Base-by-base conservation (phyloP, 2,329 filamentous ascomycete species). In the Thielaviopsis punctulata region DNA sequence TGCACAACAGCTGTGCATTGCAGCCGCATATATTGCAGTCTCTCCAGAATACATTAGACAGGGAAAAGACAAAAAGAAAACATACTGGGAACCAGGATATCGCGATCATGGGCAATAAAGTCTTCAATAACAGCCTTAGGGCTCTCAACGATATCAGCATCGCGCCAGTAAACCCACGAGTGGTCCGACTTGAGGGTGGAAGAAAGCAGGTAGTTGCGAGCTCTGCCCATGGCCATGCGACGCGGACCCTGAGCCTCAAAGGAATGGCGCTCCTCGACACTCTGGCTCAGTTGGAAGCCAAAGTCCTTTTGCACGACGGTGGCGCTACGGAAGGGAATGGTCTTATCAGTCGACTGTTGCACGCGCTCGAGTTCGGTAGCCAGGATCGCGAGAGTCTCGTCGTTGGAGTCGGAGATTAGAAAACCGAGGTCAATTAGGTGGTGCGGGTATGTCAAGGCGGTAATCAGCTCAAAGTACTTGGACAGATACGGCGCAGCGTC, bases 101-200 rank as follows among this genome's bases (percentile, higher is more conserved):
- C 92, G 62, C 82, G 81, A 65, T 96, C 79, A 66, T 93, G 86
- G 8, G 72, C 68, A 2, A 92, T 89, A 19, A 98, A 77, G 63
- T 98, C 92, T 64, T 98, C 87, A 58, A 98, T 94, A 49, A 98
- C 71, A 2, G 79, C 76, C 0, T 79, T 71, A 0, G 90, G 92
- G 4, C 86, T 87, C 69, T 98, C 92, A 59, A 98, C 64, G 57
- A 98, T 84, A 65, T 98, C 92, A 36, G 82, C 77, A 63, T 98
- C 92, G 25, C 98, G 74, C 92, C 92, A 98, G 22, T 98, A 73
- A 30, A 98, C 89, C 92, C 92, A 98, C 0, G 87, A 92, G 0
- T 88, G 95, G 12, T 80, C 76, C 0, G 89, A 89, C 1, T 90
- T 89, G 9, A 98, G 72, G 0, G 90, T 96, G 8, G 92, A 95